Base-by-base conservation (phyloP, 176 grass and related monocot genomes). In the Triticum monococcum region DNA sequence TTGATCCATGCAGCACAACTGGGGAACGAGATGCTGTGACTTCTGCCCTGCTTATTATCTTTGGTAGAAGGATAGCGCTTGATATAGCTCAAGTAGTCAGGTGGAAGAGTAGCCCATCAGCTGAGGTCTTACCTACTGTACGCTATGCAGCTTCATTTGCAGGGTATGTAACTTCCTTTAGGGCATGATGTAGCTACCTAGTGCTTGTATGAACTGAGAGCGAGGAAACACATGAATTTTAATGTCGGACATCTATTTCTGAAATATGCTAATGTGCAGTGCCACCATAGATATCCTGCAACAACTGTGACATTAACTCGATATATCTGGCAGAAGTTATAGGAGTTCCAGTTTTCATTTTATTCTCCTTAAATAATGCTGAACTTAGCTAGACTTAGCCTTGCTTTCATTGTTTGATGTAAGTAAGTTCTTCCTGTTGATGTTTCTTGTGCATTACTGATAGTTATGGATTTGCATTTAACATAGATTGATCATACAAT, bases 41-140 rank as follows among this genome's bases (percentile, higher is more conserved):
- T 80, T 98, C 96, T 75, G 91, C 96, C 79, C 84, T 98, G 88
- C 88, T 92, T 73, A 98, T 98, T 83, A 89, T 98, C 86, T 81
- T 95, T 65, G 96, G 93, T 54, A 98, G 88, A 88, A 94, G 75
- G 76, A 88, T 98, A 24, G 56, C 89, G 60, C 96, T 98, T 82
- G 96, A 98, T 89, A 88, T 98, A 91, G 96, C 96, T 87, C 96
- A 92, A 86, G 96, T 98, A 24, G 93, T 95, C 57, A 89, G 93
- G 86, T 98, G 96, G 96, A 98, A 94, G 87, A 91, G 84, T 86
- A 98, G 81, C 35, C 89, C 91, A 94, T 89, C 88, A 64, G 84
- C 85, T 68, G 86, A 79, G 70, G 82, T 92, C 64, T 87, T 89
- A 61, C 96, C 96, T 82, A 92, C 90, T 35, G 84, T 95, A 86